Base-by-base conservation (phyloP, 495 filamentous ascomycete species). In the Chaetomium tenue region DNA sequence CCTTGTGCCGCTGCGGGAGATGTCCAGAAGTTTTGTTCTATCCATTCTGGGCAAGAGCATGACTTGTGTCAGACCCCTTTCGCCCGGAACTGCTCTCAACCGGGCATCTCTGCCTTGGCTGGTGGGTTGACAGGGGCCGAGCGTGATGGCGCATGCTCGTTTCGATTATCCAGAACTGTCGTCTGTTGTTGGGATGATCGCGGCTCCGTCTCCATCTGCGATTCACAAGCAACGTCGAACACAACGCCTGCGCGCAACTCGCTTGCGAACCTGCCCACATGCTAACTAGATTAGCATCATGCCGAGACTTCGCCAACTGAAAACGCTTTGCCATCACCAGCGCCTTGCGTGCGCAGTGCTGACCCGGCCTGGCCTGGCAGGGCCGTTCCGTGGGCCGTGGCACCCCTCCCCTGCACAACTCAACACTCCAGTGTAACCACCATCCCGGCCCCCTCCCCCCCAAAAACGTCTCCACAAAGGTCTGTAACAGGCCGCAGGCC, bases 111-210 rank as follows among this genome's bases (percentile, higher is more conserved):
- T 52, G 64, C 63, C 56, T 61, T 66, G 64, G 64, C 47, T 58
- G 40, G 7, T 18, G 53, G 42, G 63, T 18, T 48, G 60, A 61
- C 70, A 64, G 52, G 67, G 69, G 64, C 47, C 28, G 63, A 69
- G 64, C 63, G 67, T 60, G 66, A 74, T 74, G 72, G 74, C 86
- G 72, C 74, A 74, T 72, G 74, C 71, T 69, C 72, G 40, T 70
- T 66, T 64, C 51, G 65, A 67, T 60, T 61, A 47, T 56, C 64
- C 58, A 47, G 55, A 57, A 65, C 37, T 23, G 42, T 60, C 60
- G 47, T 40, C 39, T 63, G 52, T 63, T 47, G 51, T 33, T 66
- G 48, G 64, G 65, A 63, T 63, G 37, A 66, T 65, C 60, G 51
- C 61, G 47, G 60, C 13, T 52, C 44, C 42, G 52, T 63, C 62